Evolutionary conservation across 495 filamentous ascomycete species (phyloP).

Genomic region (Evernia prunastri): DNA sequence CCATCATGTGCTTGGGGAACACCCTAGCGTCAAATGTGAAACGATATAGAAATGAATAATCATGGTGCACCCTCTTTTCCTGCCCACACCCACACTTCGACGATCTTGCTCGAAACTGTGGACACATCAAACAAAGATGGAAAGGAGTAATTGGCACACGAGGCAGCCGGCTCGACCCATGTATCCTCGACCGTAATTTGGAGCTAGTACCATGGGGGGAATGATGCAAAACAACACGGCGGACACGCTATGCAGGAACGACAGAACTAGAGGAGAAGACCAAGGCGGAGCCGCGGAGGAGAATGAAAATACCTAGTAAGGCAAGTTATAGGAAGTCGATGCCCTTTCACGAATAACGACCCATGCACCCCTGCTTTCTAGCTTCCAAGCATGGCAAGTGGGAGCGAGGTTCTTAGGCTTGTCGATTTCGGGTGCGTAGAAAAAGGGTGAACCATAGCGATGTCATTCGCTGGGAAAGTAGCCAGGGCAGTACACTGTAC

Average conservation of each 20-base stretch:
- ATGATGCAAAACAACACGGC: neutral
- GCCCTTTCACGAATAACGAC: neutral
- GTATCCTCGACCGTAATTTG: neutral
- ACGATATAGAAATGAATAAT: neutral
- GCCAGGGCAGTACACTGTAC: too few relatives aligned
- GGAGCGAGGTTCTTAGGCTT: too few relatives aligned
- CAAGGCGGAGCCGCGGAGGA: neutral
- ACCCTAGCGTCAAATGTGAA: constrained; percentile 3
- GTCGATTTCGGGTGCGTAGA: too few relatives aligned
- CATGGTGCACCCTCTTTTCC: neutral
- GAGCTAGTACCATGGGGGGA: neutral
- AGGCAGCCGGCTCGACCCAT: neutral
- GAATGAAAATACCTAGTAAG: too few relatives aligned
- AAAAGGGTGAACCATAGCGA: too few relatives aligned
- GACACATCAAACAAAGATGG: neutral
- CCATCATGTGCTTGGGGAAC: neutral
- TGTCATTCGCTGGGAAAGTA: too few relatives aligned
- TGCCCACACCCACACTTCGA: neutral
- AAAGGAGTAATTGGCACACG: neutral
- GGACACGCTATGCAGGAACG: neutral
- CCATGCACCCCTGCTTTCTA: too few relatives aligned
- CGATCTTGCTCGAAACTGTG: neutral
- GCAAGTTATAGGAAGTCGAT: too few relatives aligned
- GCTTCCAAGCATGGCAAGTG: neutral
- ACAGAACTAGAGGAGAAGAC: neutral